phyloP scores from a whole-genome alignment of 163 green algal genomes.

The Volvox carteri region DNA sequence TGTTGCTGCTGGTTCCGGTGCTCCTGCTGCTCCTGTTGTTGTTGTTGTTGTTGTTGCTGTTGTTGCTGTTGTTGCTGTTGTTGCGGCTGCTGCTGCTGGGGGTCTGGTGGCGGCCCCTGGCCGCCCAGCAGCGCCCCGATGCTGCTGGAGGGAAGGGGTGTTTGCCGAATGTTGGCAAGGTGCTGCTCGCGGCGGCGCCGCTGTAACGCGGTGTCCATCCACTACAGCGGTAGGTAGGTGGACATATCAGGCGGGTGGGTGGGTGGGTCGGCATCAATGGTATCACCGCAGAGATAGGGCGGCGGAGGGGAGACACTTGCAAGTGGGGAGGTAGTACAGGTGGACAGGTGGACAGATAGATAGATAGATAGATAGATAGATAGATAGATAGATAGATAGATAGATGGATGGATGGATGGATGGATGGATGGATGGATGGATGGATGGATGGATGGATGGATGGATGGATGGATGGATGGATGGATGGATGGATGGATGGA shows the following conservation, averaged over 20 bases:
- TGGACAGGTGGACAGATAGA: too few relatives aligned
- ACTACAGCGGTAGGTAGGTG: constrained; percentile 21
- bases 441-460: too few relatives aligned
- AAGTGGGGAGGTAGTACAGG: too few relatives aligned
- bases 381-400: too few relatives aligned
- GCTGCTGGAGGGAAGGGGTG: background rate
- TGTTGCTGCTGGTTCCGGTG: background rate
- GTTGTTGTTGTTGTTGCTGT: background rate
- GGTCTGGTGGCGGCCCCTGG: background rate
- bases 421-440: too few relatives aligned
- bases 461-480: too few relatives aligned
- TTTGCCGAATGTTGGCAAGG: constrained; percentile 59
- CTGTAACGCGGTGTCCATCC: constrained; percentile 78
- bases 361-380: too few relatives aligned
- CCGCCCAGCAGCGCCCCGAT: constrained; percentile 1
- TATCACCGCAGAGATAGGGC: too few relatives aligned
- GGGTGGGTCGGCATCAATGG: too few relatives aligned
- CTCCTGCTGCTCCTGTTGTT: background rate
- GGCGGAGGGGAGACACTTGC: too few relatives aligned
- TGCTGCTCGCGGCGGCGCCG: constrained; percentile 71
- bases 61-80: background rate
- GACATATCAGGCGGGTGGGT: background rate
- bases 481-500: too few relatives aligned
- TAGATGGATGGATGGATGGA: too few relatives aligned
- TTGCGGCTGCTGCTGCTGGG: background rate